Percentiles rank a stretch among this genome's conserved stretches.
Conservation (phyloP, 306 rosid species). For the Malus asiatica region DNA sequence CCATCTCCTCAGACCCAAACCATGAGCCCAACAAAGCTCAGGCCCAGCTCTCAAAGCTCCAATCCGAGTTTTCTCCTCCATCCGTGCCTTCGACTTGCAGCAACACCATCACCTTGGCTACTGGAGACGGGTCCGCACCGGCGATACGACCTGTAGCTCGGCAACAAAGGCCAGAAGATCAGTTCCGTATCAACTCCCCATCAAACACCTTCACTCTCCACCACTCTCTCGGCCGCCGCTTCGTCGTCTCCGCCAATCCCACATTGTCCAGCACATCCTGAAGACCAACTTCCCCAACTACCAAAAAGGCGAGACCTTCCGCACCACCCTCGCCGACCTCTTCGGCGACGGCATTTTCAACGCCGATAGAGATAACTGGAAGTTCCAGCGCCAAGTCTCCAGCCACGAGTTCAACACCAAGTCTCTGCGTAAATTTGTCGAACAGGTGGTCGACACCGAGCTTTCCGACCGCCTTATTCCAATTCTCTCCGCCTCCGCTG, state of each 20-base stretch:
- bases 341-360: slow-evolving; percentile 65
- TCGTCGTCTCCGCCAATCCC: slow-evolving; percentile 51
- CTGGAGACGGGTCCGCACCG: too few relatives aligned
- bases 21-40: too few relatives aligned
- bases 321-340: slow-evolving; percentile 30
- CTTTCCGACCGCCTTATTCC: slow-evolving; percentile 49
- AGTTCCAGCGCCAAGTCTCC: slow-evolving; percentile 58
- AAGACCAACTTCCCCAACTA: slow-evolving; percentile 46
- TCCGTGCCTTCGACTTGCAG: too few relatives aligned
- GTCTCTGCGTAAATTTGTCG: slow-evolving; percentile 40
- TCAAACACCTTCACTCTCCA: slow-evolving; percentile 39
- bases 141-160: too few relatives aligned
- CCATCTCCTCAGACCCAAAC: too few relatives aligned
- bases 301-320: slow-evolving; percentile 30
- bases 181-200: too few relatives aligned
- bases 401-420: slow-evolving; percentile 33
- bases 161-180: too few relatives aligned
- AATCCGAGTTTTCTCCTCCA: too few relatives aligned
- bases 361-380: slow-evolving; percentile 45
- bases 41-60: too few relatives aligned
- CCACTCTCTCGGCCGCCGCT: slow-evolving; percentile 14
- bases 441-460: slow-evolving; percentile 49
- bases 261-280: slow-evolving; percentile 58
- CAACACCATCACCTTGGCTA: too few relatives aligned
- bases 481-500: slow-evolving; percentile 18